Conservation (phyloP, 305 asterid genomes). For the Fraxinus sp. region DNA sequence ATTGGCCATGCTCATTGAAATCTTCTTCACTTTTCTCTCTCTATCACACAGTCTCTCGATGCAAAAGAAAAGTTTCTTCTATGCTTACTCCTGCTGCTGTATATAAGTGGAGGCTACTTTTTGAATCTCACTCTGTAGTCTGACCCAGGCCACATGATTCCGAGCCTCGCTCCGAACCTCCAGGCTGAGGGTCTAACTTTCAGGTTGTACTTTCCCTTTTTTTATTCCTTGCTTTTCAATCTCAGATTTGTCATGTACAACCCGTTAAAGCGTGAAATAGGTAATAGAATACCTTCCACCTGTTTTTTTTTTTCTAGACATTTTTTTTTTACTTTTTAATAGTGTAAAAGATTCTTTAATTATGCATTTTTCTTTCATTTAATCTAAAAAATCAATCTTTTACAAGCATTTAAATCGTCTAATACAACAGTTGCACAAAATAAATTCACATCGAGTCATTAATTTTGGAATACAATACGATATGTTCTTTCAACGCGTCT, state of each 20-base stretch:
- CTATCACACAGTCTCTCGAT: conserved; percentile 16
- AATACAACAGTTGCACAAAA: neutral
- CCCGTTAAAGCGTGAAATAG: neutral
- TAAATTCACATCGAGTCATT: neutral
- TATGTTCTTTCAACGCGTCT: neutral
- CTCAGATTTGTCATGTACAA: neutral
- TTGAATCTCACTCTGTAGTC: conserved; percentile 31
- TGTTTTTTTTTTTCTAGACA: neutral
- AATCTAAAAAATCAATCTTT: neutral
- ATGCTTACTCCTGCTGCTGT: conserved; percentile 36
- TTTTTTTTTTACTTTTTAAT: neutral
- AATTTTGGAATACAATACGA: neutral
- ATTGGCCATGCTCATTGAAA: conserved; percentile 27
- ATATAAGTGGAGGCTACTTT: conserved; percentile 29
- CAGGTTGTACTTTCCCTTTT: neutral
- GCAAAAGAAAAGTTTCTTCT: conserved; percentile 32
- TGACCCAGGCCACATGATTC: conserved; percentile 30
- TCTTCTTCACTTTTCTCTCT: conserved; percentile 4
- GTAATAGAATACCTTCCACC: neutral
- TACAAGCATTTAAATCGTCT: neutral
- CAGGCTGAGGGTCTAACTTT: conserved; percentile 36
- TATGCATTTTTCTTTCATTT: neutral
- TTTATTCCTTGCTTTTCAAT: neutral
- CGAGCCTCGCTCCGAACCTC: conserved; percentile 64
- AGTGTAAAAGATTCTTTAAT: neutral